Evolutionary conservation across 1,284 basidiomycete species (phyloP).

Genomic region (Cerrena zonata): DNA sequence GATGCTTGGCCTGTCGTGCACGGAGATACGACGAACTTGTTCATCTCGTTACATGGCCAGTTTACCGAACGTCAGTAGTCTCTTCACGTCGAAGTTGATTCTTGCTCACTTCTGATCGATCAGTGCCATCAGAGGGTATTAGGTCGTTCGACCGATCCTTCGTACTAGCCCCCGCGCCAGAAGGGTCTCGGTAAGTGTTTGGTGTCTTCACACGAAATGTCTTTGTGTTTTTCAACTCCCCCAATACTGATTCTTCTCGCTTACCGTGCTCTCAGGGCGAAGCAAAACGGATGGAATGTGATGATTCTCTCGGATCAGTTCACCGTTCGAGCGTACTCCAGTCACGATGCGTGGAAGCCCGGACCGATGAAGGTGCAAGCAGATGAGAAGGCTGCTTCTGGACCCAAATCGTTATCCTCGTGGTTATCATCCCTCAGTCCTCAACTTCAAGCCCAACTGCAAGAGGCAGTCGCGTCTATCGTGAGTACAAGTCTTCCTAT

Average conservation of each 20-base stretch:
- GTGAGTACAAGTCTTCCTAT: too few species aligned
- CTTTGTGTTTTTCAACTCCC: slow-evolving; percentile 2
- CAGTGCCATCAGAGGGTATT: slow-evolving; percentile 45
- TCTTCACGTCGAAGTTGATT: slow-evolving; percentile 3
- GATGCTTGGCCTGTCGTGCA: slow-evolving; percentile 80
- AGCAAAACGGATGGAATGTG: slow-evolving; percentile 82
- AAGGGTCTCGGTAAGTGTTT: slow-evolving; percentile 68
- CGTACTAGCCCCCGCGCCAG: slow-evolving; percentile 74
- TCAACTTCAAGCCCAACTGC: slow-evolving; percentile 37
- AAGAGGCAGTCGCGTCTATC: slow-evolving; percentile 45
- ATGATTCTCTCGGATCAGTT: slow-evolving; percentile 86
- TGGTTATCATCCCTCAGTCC: slow-evolving; percentile 26
- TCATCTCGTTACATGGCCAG: slow-evolving; percentile 86
- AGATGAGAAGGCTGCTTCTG: slow-evolving; percentile 18
- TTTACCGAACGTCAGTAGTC: slow-evolving; percentile 75
- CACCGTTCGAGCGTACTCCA: slow-evolving; percentile 79
- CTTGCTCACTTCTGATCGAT: slow-evolving; percentile 1
- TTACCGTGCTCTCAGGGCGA: too few species aligned
- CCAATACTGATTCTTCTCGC: slow-evolving; percentile 8
- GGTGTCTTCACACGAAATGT: slow-evolving; percentile 14
- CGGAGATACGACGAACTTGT: slow-evolving; percentile 55
- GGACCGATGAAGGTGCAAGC: slow-evolving; percentile 67
- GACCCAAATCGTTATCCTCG: neutral
- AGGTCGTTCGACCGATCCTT: slow-evolving; percentile 94
- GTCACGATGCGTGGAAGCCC: slow-evolving; percentile 70